Evolutionary conservation across 495 filamentous ascomycete species (phyloP).

Genomic region (Amniculicola lignicola): DNA sequence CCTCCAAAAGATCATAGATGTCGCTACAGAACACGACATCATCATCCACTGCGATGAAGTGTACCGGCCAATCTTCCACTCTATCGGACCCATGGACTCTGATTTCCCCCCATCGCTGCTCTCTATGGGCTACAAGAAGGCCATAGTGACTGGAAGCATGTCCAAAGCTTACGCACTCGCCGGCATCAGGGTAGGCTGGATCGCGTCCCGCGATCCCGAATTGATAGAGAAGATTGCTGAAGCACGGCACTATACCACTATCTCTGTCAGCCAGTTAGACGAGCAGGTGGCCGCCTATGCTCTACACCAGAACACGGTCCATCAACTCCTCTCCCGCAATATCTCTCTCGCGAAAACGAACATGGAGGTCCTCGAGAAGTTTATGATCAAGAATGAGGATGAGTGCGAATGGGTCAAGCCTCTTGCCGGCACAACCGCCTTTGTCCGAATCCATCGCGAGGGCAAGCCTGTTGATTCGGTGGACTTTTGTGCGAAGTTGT

Average conservation of each 20-base stretch:
- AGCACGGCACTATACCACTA: conserved; percentile 80
- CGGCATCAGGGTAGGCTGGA: conserved; percentile 80
- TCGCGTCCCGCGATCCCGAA: conserved; percentile 61
- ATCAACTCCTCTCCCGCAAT: conserved; percentile 66
- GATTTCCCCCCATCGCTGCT: conserved; percentile 68
- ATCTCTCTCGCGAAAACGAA: conserved; percentile 68
- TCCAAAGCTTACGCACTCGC: conserved; percentile 86
- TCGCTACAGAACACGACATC: conserved; percentile 62
- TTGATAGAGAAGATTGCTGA: conserved; percentile 64
- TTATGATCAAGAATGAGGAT: conserved; percentile 61
- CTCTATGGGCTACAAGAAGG: conserved; percentile 66
- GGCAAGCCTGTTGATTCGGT: conserved; percentile 70
- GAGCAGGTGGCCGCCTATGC: conserved; percentile 77
- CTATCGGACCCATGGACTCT: conserved; percentile 53
- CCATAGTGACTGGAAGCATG: conserved; percentile 73
- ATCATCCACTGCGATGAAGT: conserved; percentile 78
- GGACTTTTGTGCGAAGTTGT: conserved; percentile 65
- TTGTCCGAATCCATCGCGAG: conserved; percentile 64
- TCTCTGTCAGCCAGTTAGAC: conserved; percentile 78
- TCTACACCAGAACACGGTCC: conserved; percentile 59
- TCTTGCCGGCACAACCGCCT: conserved; percentile 77
- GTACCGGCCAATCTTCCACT: conserved; percentile 86
- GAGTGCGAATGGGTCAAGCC: conserved; percentile 72
- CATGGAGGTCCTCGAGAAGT: conserved; percentile 62
- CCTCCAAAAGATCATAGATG: conserved; percentile 59